Conservation (phyloP, 129 eudicot genomes). For the Flaveria bidentis region DNA sequence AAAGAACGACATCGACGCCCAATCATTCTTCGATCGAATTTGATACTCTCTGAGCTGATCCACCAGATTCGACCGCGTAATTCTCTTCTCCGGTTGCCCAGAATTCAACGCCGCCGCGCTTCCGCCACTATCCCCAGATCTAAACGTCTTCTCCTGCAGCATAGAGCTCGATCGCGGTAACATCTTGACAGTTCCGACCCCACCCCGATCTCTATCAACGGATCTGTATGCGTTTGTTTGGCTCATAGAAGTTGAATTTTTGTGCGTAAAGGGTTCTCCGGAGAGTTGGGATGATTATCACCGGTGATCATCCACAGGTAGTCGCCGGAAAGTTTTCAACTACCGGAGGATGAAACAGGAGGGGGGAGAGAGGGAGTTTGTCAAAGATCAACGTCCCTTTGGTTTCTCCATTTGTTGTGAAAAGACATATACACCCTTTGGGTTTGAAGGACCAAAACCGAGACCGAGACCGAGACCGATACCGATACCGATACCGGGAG, state of each 20-base stretch:
- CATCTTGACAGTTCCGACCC: constrained; percentile 33
- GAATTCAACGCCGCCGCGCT: constrained; percentile 33
- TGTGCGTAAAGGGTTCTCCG: neutral
- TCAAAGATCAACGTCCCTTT: neutral
- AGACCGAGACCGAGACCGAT: too few relatives aligned
- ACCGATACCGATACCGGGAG: too few relatives aligned
- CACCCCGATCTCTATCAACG: constrained; percentile 31
- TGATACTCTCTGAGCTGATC: constrained; percentile 97
- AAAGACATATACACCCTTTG: constrained; percentile 10
- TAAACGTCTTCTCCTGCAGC: constrained; percentile 24
- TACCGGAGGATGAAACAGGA: constrained; percentile 38
- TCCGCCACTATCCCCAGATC: constrained; percentile 35
- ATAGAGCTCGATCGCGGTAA: constrained; percentile 35
- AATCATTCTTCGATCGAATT: constrained; percentile 86
- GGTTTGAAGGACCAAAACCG: neutral
- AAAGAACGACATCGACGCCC: constrained; percentile 94
- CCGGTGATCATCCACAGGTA: constrained; percentile 34
- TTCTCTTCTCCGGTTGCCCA: constrained; percentile 38
- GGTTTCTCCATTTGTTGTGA: neutral
- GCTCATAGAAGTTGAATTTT: constrained; percentile 25
- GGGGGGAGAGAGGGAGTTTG: constrained; percentile 9
- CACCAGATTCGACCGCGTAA: constrained; percentile 87
- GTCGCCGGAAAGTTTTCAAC: constrained; percentile 23
- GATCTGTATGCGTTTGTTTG: constrained; percentile 30
- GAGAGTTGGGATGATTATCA: neutral